Conservation (phyloP, 768 basidiomycete species). For the Pleurotus platypus region DNA sequence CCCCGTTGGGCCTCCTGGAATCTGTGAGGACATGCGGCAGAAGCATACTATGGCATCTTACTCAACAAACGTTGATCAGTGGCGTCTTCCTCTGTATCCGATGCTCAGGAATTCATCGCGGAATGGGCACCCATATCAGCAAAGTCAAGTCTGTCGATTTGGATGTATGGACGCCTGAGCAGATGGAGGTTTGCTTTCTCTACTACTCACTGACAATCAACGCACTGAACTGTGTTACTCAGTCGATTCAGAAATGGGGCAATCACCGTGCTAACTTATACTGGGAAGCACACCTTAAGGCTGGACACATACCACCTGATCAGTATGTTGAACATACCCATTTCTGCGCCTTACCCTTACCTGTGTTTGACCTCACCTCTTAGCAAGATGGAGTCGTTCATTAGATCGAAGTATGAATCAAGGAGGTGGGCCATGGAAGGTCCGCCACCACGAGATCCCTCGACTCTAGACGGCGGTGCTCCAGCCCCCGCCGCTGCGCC, state of each 20-base stretch:
- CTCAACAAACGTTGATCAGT: slow-evolving; percentile 29
- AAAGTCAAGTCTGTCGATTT: slow-evolving; percentile 97
- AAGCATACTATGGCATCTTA: slow-evolving; percentile 2
- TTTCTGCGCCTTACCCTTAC: background rate
- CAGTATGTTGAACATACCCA: slow-evolving; percentile 60
- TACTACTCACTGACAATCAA: background rate
- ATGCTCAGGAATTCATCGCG: slow-evolving; percentile 95
- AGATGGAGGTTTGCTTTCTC: slow-evolving; percentile 73
- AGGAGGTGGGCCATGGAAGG: slow-evolving; percentile 93
- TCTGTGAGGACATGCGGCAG: slow-evolving; percentile 46
- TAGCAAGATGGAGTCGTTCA: slow-evolving; percentile 97
- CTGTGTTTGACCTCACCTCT: background rate
- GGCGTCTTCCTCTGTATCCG: slow-evolving; percentile 95
- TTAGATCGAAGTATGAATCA: slow-evolving; percentile 95
- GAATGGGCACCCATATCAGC: slow-evolving; percentile 98
- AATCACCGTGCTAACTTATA: slow-evolving; percentile 90
- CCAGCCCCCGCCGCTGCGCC: slow-evolving; percentile 20
- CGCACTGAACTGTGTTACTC: background rate
- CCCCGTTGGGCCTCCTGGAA: slow-evolving; percentile 99
- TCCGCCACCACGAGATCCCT: slow-evolving; percentile 78
- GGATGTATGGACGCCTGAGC: slow-evolving; percentile 96
- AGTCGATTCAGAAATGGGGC: slow-evolving; percentile 93
- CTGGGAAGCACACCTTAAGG: slow-evolving; percentile 95
- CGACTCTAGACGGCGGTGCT: slow-evolving; percentile 56
- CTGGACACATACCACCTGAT: slow-evolving; percentile 89